A percentile compares a stretch with the other conserved stretches of the same genome.
phyloP scores from a whole-genome alignment of 2,329 filamentous ascomycete genomes.

The Aureobasidium leucospermi region DNA sequence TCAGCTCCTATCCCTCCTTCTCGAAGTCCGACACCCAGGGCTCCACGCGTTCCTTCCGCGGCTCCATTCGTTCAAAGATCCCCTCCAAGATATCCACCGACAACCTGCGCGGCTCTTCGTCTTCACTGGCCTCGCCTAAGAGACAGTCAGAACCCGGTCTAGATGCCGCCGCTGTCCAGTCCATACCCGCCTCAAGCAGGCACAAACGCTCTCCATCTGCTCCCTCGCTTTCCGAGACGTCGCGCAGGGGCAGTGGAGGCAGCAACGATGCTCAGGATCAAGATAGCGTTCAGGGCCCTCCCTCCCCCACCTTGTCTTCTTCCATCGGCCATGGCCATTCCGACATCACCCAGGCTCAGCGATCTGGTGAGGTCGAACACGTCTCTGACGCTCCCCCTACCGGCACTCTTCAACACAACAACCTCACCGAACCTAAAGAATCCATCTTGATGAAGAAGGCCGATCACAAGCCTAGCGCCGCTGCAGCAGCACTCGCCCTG shows the following conservation, averaged over 20 bases:
- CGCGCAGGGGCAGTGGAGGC: slow-evolving; percentile 26
- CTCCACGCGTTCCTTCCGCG: slow-evolving; percentile 77
- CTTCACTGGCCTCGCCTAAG: slow-evolving; percentile 4
- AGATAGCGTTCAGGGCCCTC: slow-evolving; percentile 48
- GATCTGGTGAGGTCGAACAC: slow-evolving; percentile 83
- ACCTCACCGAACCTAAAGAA: slow-evolving; percentile 60
- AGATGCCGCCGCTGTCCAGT: slow-evolving; percentile 69
- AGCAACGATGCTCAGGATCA: slow-evolving; percentile 24
- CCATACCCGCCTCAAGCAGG: slow-evolving; percentile 48
- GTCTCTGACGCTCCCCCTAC: slow-evolving; percentile 86
- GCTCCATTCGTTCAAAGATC: slow-evolving; percentile 79
- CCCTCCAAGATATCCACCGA: slow-evolving; percentile 63
- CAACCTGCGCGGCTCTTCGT: slow-evolving; percentile 69
- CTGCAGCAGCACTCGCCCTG: slow-evolving; percentile 25
- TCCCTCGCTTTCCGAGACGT: slow-evolving; percentile 27
- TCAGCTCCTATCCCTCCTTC: slow-evolving; percentile 87
- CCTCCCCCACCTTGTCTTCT: slow-evolving; percentile 77
- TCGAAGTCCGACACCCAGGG: slow-evolving; percentile 89
- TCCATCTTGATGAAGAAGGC: slow-evolving; percentile 84
- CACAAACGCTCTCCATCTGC: slow-evolving; percentile 26
- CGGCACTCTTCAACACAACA: slow-evolving; percentile 48
- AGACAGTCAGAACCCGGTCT: not conserved
- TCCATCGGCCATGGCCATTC: slow-evolving; percentile 67
- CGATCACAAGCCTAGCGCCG: slow-evolving; percentile 33
- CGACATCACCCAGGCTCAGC: slow-evolving; percentile 72